Evolutionary conservation across 2,329 filamentous ascomycete species (phyloP).

Genomic region (Talaromyces sp.): DNA sequence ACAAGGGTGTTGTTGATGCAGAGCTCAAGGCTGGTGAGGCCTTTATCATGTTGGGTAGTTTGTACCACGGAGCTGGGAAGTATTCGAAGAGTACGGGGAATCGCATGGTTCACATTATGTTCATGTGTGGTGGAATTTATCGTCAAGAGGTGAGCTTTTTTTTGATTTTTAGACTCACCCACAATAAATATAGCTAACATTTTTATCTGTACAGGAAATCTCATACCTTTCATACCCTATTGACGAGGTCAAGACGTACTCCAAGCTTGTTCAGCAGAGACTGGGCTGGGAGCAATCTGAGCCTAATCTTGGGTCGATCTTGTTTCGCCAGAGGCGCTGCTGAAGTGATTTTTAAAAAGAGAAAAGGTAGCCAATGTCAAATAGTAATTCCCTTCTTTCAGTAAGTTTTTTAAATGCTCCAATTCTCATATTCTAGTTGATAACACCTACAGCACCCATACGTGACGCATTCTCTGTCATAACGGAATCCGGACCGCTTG

Average conservation of each 20-base stretch:
- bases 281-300: constrained; percentile 38
- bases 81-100: constrained; percentile 23
- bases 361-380: no score
- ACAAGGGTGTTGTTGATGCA: constrained; percentile 23
- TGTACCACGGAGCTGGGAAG: constrained; percentile 33
- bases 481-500: background rate
- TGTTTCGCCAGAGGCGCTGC: constrained; percentile 25
- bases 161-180: background rate
- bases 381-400: no score
- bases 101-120: constrained; percentile 36
- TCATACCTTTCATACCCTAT: constrained; percentile 31
- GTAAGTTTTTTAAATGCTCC: no score
- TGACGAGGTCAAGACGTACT: constrained; percentile 34
- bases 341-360: background rate
- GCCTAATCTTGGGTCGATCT: constrained; percentile 37
- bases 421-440: background rate
- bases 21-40: constrained; percentile 33
- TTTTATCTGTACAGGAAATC: constrained; percentile 19
- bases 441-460: no score
- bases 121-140: constrained; percentile 34
- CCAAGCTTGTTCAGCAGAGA: constrained; percentile 30
- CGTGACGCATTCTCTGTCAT: no score
- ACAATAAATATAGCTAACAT: background rate
- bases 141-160: constrained; percentile 25
- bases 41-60: constrained; percentile 34